These are phyloP conservation scores for Dalbergia cultrata DNA, from an alignment of 306 rosid species.

Conservation along the genomic window DNA sequence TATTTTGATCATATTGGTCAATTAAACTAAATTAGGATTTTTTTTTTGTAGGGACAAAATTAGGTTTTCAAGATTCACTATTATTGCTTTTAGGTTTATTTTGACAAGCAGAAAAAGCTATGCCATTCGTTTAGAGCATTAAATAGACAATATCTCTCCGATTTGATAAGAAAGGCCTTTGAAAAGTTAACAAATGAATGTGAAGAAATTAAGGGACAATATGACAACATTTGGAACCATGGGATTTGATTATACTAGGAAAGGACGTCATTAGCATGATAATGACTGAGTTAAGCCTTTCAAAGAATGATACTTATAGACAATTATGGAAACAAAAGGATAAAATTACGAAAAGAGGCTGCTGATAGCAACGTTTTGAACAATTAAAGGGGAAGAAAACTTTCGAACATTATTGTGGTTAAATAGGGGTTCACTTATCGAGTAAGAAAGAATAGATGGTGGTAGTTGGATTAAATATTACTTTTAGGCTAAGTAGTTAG, in stretches of 20 bases:
- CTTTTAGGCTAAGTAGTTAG: too few relatives aligned
- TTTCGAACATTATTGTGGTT: neutral
- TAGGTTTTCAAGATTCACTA: neutral
- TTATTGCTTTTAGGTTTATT: neutral
- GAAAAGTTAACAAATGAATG: neutral
- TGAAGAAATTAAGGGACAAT: neutral
- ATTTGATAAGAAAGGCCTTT: neutral
- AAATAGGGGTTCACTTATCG: neutral
- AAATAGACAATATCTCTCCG: neutral
- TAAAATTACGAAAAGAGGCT: neutral
- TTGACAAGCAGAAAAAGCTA: neutral
- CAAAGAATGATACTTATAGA: neutral
- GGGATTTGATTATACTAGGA: conserved; percentile 15
- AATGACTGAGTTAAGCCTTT: conserved; percentile 14
- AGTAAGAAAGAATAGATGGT: too few relatives aligned
- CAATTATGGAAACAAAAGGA: conserved; percentile 6
- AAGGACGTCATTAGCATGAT: conserved; percentile 32
- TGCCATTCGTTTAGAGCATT: neutral
- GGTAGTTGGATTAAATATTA: too few relatives aligned
- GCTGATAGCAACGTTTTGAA: neutral
- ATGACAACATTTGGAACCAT: neutral
- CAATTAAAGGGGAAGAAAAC: neutral
- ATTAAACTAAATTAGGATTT: neutral
- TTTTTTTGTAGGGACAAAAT: neutral
- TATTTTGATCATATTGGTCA: neutral